phyloP scores from a whole-genome alignment of 345 rosid species.

The Salix purpurea region DNA sequence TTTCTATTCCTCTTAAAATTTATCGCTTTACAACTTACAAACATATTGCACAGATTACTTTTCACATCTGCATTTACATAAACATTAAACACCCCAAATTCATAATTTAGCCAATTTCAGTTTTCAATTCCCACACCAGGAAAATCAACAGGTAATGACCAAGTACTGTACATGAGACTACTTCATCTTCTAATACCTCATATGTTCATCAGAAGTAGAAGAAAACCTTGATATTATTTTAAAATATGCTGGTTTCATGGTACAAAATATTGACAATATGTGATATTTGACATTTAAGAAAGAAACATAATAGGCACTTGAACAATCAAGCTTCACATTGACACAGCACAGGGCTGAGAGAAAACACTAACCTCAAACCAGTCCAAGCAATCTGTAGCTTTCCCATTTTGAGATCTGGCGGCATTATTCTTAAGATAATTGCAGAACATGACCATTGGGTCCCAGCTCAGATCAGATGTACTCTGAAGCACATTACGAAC shows the following conservation, averaged over 20 bases:
- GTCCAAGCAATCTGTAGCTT: constrained; percentile 44
- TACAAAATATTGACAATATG: too few species aligned
- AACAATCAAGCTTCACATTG: neutral
- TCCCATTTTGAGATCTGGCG: constrained; percentile 37
- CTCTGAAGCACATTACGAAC: constrained; percentile 60
- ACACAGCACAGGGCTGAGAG: neutral
- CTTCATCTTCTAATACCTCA: constrained; percentile 1
- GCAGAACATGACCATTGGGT: constrained; percentile 81
- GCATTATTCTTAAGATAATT: constrained; percentile 59
- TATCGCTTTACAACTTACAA: neutral
- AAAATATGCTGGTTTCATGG: too few species aligned
- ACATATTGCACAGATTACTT: too few species aligned
- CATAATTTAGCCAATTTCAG: too few species aligned
- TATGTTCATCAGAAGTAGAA: neutral
- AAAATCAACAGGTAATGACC: neutral
- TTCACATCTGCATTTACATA: too few species aligned
- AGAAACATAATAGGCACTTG: neutral
- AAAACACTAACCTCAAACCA: constrained; percentile 85
- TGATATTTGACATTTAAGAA: too few species aligned
- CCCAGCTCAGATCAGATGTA: constrained; percentile 65
- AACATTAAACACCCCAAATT: too few species aligned
- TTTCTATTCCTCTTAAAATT: neutral
- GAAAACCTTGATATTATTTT: too few species aligned
- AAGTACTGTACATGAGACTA: neutral
- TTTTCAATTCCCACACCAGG: neutral